Evolutionary conservation across 306 rosid genomes (phyloP).

Genomic region (Ochetophila trinervis): DNA sequence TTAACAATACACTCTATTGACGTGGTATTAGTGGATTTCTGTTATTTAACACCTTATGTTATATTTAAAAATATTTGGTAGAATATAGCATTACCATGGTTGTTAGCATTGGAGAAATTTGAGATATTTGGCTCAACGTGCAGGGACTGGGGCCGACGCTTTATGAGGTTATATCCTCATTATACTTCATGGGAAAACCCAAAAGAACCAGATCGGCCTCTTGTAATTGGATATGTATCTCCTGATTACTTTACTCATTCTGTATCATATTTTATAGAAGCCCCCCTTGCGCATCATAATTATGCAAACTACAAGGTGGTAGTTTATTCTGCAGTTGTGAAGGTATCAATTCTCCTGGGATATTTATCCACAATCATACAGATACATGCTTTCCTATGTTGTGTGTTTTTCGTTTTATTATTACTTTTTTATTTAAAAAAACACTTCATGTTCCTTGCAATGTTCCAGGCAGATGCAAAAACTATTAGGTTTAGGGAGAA

Average conservation of each 20-base stretch:
- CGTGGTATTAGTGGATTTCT: no score
- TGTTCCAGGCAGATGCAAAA: constrained; percentile 88
- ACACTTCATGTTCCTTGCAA: constrained; percentile 20
- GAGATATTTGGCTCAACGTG: constrained; percentile 20
- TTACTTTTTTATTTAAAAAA: no score
- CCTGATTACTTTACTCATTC: constrained; percentile 99
- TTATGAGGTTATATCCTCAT: constrained; percentile 76
- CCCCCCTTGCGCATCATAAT: constrained; percentile 83
- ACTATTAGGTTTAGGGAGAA: constrained; percentile 83
- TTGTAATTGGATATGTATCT: constrained; percentile 90
- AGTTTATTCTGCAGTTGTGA: constrained; percentile 96
- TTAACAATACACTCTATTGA: no score
- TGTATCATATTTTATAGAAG: constrained; percentile 92
- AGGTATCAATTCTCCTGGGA: constrained; percentile 61
- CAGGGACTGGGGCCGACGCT: constrained; percentile 98
- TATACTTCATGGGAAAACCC: constrained; percentile 77
- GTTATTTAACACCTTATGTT: neutral
- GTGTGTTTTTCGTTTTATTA: neutral
- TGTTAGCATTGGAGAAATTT: constrained; percentile 9
- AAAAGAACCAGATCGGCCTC: constrained; percentile 87
- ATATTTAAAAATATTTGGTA: neutral
- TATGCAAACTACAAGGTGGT: constrained; percentile 71
- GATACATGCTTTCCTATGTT: neutral
- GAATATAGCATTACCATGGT: neutral
- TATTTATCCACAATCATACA: neutral